Percentiles rank a stretch among this genome's conserved stretches.
Conservation (phyloP, 495 filamentous ascomycete species). For the Pyrenula massariospora region DNA sequence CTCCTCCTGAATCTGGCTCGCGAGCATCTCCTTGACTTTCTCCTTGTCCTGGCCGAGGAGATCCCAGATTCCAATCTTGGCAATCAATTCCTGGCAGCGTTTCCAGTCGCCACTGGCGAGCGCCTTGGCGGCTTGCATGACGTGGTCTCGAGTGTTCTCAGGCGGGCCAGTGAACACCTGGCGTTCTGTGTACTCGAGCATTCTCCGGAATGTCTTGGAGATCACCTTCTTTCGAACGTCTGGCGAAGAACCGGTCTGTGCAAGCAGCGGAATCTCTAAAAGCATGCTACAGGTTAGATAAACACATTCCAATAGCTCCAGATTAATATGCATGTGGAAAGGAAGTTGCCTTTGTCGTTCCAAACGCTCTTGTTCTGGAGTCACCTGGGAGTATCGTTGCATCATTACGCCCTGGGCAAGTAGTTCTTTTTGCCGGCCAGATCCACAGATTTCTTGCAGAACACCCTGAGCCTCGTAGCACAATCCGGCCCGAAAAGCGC, state of each 20-base stretch:
- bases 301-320: constrained; percentile 94
- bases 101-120: constrained; percentile 97
- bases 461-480: constrained; percentile 96
- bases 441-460: constrained; percentile 94
- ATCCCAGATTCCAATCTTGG: constrained; percentile 99
- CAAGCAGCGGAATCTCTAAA: constrained; percentile 91
- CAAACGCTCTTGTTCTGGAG: constrained; percentile 91
- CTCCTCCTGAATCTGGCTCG: constrained; percentile 96
- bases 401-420: constrained; percentile 97
- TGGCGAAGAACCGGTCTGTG: constrained; percentile 88
- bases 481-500: constrained; percentile 91
- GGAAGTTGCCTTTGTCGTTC: constrained; percentile 93
- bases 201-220: constrained; percentile 97
- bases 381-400: constrained; percentile 87
- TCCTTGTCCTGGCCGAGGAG: constrained; percentile 74
- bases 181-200: constrained; percentile 98
- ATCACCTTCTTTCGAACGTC: constrained; percentile 97
- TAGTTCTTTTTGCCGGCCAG: constrained; percentile 92
- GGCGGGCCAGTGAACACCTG: constrained; percentile 98
- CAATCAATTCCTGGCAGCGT: constrained; percentile 82
- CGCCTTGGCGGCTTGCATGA: constrained; percentile 97
- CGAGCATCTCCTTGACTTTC: constrained; percentile 91
- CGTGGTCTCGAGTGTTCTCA: constrained; percentile 96
- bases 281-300: constrained; percentile 99
- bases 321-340: constrained; percentile 99